These are phyloP conservation scores for Flaveria linearis DNA, from an alignment of 129 eudicot species.

Conservation along the genomic window DNA sequence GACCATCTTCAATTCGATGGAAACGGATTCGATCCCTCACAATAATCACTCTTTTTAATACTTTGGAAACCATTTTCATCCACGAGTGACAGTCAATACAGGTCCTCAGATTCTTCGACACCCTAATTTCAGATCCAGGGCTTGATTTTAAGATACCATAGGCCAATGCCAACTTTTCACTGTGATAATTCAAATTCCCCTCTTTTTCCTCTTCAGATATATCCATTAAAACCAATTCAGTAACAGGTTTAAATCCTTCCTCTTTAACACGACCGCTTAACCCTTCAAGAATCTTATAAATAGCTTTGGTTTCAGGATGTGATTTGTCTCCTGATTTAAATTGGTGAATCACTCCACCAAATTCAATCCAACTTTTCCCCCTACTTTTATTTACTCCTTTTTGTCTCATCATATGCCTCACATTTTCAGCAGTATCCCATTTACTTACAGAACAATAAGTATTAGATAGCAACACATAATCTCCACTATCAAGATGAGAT, in stretches of 20 bases:
- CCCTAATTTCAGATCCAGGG: conserved; percentile 65
- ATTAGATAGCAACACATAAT: conserved; percentile 77
- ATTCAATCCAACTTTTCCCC: conserved; percentile 93
- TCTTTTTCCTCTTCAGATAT: conserved; percentile 89
- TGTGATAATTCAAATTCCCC: conserved; percentile 69
- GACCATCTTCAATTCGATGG: conserved; percentile 71
- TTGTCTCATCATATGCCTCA: conserved; percentile 53
- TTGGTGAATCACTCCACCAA: conserved; percentile 54
- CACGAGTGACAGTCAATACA: conserved; percentile 84
- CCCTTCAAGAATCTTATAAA: conserved; percentile 62
- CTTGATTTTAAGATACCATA: conserved; percentile 62
- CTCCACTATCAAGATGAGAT: conserved; percentile 67
- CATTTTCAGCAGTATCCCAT: conserved; percentile 68
- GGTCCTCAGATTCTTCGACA: conserved; percentile 75
- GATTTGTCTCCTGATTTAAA: conserved; percentile 68
- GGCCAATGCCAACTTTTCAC: conserved; percentile 81
- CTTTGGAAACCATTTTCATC: conserved; percentile 68
- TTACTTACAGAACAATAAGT: conserved; percentile 65
- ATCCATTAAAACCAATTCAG: conserved; percentile 83
- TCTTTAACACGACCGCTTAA: conserved; percentile 46
- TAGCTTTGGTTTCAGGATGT: conserved; percentile 52
- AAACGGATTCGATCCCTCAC: conserved; percentile 85
- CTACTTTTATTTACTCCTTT: conserved; percentile 60
- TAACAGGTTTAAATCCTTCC: conserved; percentile 51
- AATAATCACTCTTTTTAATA: conserved; percentile 65